Evolutionary conservation across 1,139 yeast species (phyloP).

Genomic region (Debaryomyces singareniensis): DNA sequence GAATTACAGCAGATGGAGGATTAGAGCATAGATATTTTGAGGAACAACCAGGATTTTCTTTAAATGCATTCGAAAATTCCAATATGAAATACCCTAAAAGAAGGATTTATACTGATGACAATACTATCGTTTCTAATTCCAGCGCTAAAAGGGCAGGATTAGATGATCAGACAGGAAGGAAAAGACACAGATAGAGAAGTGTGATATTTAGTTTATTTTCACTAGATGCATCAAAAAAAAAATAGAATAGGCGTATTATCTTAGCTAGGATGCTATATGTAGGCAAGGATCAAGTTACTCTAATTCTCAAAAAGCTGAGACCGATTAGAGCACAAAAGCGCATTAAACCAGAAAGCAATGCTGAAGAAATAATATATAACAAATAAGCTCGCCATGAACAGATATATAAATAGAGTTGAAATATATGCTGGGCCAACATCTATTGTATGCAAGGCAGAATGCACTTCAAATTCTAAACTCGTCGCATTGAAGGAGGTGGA

Average conservation of each 20-base stretch:
- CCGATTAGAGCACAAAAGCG: no score
- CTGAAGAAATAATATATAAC: no score
- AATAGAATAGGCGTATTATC: no score
- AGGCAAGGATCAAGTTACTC: no score
- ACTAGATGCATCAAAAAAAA: no score
- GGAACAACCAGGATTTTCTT: constrained; percentile 59
- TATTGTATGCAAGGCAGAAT: constrained; percentile 24
- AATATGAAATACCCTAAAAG: constrained; percentile 62
- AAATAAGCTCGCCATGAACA: constrained; percentile 4
- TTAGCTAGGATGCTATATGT: no score
- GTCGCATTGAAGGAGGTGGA: constrained; percentile 38
- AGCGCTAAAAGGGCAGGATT: constrained; percentile 20
- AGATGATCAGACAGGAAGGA: constrained; percentile 19
- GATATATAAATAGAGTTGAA: constrained; percentile 17
- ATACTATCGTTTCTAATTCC: constrained; percentile 44
- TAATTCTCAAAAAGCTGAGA: no score
- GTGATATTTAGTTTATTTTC: no score
- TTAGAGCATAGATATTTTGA: constrained; percentile 68
- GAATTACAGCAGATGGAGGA: constrained; percentile 63
- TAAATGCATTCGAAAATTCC: constrained; percentile 65
- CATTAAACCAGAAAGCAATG: no score
- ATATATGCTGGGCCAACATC: constrained; percentile 33
- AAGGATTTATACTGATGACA: constrained; percentile 72
- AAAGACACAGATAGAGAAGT: constrained; percentile 18
- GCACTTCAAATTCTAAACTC: constrained; percentile 5